Conservation (phyloP, 129 eudicot species). For the Centrapalus pauciflorus region DNA sequence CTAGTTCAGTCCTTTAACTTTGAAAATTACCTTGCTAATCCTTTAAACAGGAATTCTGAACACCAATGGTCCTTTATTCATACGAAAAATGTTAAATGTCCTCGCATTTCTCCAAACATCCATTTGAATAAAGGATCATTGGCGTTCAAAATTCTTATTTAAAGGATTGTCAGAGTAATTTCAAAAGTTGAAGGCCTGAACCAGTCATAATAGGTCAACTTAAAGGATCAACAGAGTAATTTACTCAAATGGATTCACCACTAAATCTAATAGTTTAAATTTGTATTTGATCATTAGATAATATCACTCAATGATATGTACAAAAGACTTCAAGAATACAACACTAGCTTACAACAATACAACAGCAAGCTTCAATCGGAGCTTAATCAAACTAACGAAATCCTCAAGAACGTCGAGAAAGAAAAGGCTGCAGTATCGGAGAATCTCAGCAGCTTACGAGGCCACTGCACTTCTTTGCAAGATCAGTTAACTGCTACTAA, state of each 20-base stretch:
- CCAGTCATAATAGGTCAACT: too few relatives aligned
- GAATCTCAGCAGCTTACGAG: slow-evolving; percentile 72
- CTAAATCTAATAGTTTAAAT: background rate
- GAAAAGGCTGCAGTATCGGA: slow-evolving; percentile 75
- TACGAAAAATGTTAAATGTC: too few relatives aligned
- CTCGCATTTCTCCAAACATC: too few relatives aligned
- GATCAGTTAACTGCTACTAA: slow-evolving; percentile 64
- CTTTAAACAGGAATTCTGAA: too few relatives aligned
- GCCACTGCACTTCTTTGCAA: slow-evolving; percentile 67
- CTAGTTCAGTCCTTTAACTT: too few relatives aligned
- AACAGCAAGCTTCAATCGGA: slow-evolving; percentile 91
- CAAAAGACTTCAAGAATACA: slow-evolving; percentile 81
- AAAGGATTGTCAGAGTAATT: too few relatives aligned
- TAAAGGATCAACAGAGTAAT: too few relatives aligned
- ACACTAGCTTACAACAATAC: slow-evolving; percentile 85
- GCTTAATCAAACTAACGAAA: slow-evolving; percentile 63
- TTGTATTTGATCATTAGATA: slow-evolving; percentile 42
- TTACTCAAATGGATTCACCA: background rate
- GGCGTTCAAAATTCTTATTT: too few relatives aligned
- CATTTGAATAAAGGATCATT: too few relatives aligned
- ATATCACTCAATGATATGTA: slow-evolving; percentile 71
- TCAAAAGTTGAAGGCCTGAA: too few relatives aligned
- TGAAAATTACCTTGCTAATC: too few relatives aligned
- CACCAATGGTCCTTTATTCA: too few relatives aligned
- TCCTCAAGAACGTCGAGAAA: slow-evolving; percentile 70